Conservation (phyloP, 2,329 filamentous ascomycete species). For the Beauveria rudraprayagi region DNA sequence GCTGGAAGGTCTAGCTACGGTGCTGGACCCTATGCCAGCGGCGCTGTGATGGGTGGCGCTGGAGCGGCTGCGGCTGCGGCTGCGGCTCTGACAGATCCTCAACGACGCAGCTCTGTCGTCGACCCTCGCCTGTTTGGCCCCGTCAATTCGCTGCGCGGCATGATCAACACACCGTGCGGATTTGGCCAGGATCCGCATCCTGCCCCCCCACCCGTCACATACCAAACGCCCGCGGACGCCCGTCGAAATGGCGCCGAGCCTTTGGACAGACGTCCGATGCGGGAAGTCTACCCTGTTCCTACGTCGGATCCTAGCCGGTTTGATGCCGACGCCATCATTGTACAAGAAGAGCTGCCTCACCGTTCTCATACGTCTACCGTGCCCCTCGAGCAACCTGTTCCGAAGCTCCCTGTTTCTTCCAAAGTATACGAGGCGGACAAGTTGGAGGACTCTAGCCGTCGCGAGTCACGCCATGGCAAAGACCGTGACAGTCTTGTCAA, state of each 20-base stretch:
- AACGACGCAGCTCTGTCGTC: conserved; percentile 41
- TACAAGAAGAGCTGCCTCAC: conserved; percentile 31
- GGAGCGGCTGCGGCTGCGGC: conserved; percentile 28
- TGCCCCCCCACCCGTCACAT: conserved; percentile 20
- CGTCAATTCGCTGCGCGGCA: conserved; percentile 51
- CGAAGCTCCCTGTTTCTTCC: conserved; percentile 63
- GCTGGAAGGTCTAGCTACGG: conserved; percentile 14
- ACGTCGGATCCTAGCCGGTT: conserved; percentile 57
- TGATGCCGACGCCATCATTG: conserved; percentile 41
- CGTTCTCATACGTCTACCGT: conserved; percentile 49
- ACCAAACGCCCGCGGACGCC: conserved; percentile 16
- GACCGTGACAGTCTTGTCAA: background rate
- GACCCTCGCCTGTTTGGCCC: conserved; percentile 53
- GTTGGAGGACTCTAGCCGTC: conserved; percentile 28
- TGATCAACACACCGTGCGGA: conserved; percentile 46
- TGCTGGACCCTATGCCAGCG: conserved; percentile 22
- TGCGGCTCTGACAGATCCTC: conserved; percentile 17
- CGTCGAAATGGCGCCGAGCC: conserved; percentile 16
- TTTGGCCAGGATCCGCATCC: conserved; percentile 32
- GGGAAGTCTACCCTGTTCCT: conserved; percentile 58
- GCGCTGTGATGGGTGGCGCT: conserved; percentile 19
- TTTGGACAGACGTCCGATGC: conserved; percentile 33
- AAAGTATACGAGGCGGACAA: conserved; percentile 53
- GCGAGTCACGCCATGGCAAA: conserved; percentile 21
- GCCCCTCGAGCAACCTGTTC: conserved; percentile 78